Evolutionary conservation across 1,284 basidiomycete species (phyloP).

Genomic region (Erythrobasidium hasegawianum): DNA sequence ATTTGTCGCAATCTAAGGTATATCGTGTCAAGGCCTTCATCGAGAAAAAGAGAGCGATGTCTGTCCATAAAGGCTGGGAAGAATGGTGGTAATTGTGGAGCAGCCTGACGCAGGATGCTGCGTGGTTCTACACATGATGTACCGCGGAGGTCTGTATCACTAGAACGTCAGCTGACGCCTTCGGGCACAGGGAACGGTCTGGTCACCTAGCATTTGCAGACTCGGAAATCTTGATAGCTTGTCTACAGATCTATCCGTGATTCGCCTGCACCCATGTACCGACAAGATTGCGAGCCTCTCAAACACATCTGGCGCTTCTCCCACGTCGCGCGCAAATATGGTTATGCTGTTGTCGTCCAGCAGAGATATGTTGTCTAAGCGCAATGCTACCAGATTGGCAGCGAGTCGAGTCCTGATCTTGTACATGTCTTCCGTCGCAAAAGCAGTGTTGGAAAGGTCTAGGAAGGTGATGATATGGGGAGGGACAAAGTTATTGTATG

Average conservation of each 20-base stretch:
- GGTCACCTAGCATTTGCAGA: slow-evolving; percentile 24
- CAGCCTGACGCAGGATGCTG: slow-evolving; percentile 8
- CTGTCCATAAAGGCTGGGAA: slow-evolving; percentile 15
- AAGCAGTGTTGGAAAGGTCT: slow-evolving; percentile 26
- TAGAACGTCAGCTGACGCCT: too few species aligned
- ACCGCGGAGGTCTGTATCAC: slow-evolving; percentile 15
- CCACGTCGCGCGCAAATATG: slow-evolving; percentile 16
- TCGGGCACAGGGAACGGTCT: too few species aligned
- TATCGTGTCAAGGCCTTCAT: background rate
- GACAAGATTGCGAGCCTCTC: slow-evolving; percentile 24
- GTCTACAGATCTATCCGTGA: slow-evolving; percentile 24
- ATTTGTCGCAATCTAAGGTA: background rate
- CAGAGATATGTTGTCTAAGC: slow-evolving; percentile 13
- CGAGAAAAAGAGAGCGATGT: slow-evolving; percentile 8
- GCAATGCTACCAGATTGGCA: slow-evolving; percentile 10
- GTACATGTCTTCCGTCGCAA: slow-evolving; percentile 18
- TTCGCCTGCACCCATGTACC: slow-evolving; percentile 9
- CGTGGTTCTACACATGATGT: slow-evolving; percentile 17
- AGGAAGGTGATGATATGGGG: slow-evolving; percentile 5
- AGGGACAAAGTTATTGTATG: background rate
- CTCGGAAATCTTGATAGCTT: slow-evolving; percentile 15
- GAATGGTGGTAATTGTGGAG: slow-evolving; percentile 10
- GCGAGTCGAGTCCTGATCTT: slow-evolving; percentile 18
- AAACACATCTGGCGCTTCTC: slow-evolving; percentile 11
- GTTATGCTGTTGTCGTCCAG: slow-evolving; percentile 26